Evolutionary conservation across 176 grass and related monocot genomes (phyloP).

Genomic region (Otatea glauca): DNA sequence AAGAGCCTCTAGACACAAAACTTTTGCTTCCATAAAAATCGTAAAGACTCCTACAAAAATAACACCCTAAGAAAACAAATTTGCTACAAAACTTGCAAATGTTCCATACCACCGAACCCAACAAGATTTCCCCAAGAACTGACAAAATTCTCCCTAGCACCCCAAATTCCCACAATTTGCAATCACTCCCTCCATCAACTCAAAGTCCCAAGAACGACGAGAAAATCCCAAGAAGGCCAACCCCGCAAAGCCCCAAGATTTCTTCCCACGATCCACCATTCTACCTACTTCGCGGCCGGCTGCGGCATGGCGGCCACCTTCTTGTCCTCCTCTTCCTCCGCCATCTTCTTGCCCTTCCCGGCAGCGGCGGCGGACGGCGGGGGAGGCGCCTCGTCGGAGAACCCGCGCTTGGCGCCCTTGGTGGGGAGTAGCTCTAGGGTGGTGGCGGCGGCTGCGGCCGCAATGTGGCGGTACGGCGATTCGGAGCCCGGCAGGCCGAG

Average conservation of each 20-base stretch:
- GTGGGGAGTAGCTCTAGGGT: constrained; percentile 80
- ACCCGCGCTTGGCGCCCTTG: constrained; percentile 83
- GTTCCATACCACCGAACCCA: background rate
- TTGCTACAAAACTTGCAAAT: background rate
- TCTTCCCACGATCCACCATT: background rate
- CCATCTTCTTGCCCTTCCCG: constrained; percentile 52
- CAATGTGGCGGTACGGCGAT: constrained; percentile 53
- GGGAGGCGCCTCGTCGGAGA: constrained; percentile 60
- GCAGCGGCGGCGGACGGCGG: constrained; percentile 15
- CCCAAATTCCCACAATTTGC: constrained; percentile 10
- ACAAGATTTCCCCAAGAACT: background rate
- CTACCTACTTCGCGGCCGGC: constrained; percentile 68
- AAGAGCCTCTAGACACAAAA: constrained; percentile 1
- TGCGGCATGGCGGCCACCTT: constrained; percentile 49
- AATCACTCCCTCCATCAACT: background rate
- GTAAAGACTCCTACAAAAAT: background rate
- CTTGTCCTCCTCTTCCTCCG: constrained; percentile 41
- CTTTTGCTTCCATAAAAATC: background rate
- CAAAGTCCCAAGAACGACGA: background rate
- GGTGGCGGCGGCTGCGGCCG: constrained; percentile 22
- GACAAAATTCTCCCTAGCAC: background rate
- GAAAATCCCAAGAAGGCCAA: background rate
- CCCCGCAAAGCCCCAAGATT: constrained; percentile 12
- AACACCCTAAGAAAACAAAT: background rate
- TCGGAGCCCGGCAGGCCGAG: constrained; percentile 81